A percentile compares a stretch with the other conserved stretches of the same genome.
phyloP scores from a whole-genome alignment of 78 protist species.

The Emiliania huxleyi region DNA sequence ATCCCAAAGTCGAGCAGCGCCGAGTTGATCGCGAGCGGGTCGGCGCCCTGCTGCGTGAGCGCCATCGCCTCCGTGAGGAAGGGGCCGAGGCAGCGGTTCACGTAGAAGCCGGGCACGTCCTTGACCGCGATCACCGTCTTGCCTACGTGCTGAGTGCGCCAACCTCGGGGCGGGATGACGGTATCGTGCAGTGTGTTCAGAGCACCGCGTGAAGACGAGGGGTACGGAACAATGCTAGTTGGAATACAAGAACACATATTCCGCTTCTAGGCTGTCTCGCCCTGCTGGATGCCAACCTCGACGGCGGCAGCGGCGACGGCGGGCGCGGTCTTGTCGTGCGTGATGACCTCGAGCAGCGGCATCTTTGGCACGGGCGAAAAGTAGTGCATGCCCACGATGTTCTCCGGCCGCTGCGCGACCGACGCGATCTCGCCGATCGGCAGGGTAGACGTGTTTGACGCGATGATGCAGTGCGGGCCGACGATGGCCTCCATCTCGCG shows the following conservation, averaged over 20 bases:
- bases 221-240: too few relatives aligned
- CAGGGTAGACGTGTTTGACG: constrained; percentile 83
- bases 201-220: too few relatives aligned
- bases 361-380: constrained; percentile 85
- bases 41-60: constrained; percentile 43
- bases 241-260: too few relatives aligned
- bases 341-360: constrained; percentile 79
- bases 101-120: constrained; percentile 79
- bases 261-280: too few relatives aligned
- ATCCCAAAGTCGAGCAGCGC: constrained; percentile 61
- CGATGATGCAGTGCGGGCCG: constrained; percentile 51
- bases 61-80: constrained; percentile 58
- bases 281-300: constrained; percentile 66
- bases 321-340: constrained; percentile 45
- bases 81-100: constrained; percentile 72
- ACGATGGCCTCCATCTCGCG: background rate
- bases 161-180: too few relatives aligned
- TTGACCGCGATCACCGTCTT: constrained; percentile 77
- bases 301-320: constrained; percentile 59
- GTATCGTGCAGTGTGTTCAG: too few relatives aligned
- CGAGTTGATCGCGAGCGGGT: constrained; percentile 46
- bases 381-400: constrained; percentile 85
- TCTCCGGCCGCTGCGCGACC: constrained; percentile 55
- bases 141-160: too few relatives aligned
- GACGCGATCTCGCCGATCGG: constrained; percentile 71